Conservation (phyloP, 176 grass and related monocot species). For the Oryza glaberrima region DNA sequence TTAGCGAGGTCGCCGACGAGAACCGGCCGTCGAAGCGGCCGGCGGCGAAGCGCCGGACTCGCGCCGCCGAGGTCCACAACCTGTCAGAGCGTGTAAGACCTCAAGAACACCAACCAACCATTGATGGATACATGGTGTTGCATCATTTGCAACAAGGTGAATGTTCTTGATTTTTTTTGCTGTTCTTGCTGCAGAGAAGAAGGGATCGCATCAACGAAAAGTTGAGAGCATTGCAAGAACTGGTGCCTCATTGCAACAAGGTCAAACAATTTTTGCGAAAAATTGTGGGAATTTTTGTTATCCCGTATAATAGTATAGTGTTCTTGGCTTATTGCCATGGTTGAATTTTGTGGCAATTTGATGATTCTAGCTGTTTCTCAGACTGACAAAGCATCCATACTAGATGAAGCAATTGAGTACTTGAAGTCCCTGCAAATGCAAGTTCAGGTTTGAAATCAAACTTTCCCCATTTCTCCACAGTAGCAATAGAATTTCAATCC, state of each 20-base stretch:
- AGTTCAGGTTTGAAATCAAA: conserved; percentile 66
- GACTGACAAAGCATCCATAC: conserved; percentile 89
- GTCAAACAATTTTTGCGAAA: conserved; percentile 13
- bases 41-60: conserved; percentile 65
- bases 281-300: not conserved
- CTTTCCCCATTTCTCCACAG: not conserved
- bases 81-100: conserved; percentile 76
- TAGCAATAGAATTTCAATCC: conserved; percentile 11
- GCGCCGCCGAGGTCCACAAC: conserved; percentile 90
- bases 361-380: conserved; percentile 43
- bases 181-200: conserved; percentile 62
- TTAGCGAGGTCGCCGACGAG: conserved; percentile 69
- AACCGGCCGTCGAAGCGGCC: conserved; percentile 34
- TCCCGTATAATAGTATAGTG: not conserved
- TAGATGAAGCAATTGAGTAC: conserved; percentile 93
- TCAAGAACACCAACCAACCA: not conserved
- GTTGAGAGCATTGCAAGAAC: conserved; percentile 84
- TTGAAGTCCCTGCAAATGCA: conserved; percentile 94
- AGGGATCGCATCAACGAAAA: conserved; percentile 96
- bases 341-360: not conserved
- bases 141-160: not conserved
- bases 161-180: conserved; percentile 25
- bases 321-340: not conserved
- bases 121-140: not conserved
- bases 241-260: conserved; percentile 91